Evolutionary conservation across 2,329 filamentous ascomycete genomes (phyloP).

Genomic region (Tolypocladium tundrense): DNA sequence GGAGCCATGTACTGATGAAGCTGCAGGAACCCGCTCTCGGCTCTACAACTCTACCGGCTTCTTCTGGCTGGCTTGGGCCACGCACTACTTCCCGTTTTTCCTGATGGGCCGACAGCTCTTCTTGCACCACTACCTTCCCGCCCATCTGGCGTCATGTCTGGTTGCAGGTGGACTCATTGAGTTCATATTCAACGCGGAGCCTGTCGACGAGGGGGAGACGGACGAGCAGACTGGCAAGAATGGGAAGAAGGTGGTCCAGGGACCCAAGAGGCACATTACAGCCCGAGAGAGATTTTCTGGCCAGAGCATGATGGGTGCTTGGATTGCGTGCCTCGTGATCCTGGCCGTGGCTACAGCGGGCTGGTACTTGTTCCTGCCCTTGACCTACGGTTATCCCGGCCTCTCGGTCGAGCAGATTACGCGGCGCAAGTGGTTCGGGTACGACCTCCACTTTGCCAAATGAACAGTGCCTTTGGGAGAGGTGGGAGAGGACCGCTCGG

Average conservation of each 20-base stretch:
- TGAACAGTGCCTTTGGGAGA: conserved; percentile 38
- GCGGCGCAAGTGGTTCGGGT: conserved; percentile 88
- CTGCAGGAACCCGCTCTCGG: conserved; percentile 71
- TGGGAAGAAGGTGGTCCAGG: conserved; percentile 29
- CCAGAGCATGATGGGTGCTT: conserved; percentile 67
- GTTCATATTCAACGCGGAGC: conserved; percentile 90
- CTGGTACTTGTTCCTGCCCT: conserved; percentile 88
- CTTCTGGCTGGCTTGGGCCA: conserved; percentile 97
- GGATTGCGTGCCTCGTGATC: conserved; percentile 68
- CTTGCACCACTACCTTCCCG: conserved; percentile 93
- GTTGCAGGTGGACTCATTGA: conserved; percentile 88
- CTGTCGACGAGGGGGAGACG: conserved; percentile 45
- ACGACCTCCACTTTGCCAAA: conserved; percentile 98
- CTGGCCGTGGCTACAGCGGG: conserved; percentile 58
- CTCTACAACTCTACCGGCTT: conserved; percentile 98
- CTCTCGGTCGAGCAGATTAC: conserved; percentile 69
- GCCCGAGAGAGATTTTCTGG: conserved; percentile 71
- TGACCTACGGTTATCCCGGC: conserved; percentile 92
- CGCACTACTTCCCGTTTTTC: conserved; percentile 95
- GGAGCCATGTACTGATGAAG: conserved; percentile 17
- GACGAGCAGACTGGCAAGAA: conserved; percentile 21
- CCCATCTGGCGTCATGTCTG: conserved; percentile 81
- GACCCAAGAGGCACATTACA: conserved; percentile 53
- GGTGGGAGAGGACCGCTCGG: neutral
- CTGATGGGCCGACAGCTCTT: conserved; percentile 98